Evolutionary conservation across 2,329 filamentous ascomycete genomes (phyloP), one percentile per base, ranked within the genome.

Genomic region (Hypoxylon sp.): DNA sequence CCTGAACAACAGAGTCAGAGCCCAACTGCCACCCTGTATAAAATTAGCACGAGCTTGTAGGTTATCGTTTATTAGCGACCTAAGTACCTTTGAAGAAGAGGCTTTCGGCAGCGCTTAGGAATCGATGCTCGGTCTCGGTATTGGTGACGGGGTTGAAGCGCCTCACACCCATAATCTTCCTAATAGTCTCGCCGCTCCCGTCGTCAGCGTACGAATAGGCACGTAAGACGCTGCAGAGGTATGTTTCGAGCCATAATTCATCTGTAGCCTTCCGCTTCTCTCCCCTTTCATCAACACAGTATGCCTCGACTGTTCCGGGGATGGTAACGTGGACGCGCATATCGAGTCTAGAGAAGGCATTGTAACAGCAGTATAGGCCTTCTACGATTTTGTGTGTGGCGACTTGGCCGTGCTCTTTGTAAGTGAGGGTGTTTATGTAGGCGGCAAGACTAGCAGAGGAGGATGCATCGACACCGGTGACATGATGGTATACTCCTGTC

Each of bases 281-380:
- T 72, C 96, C 96, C 75, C 94, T 90, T 82, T 99, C 96, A 79
- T 99, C 95, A 63, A 99, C 92, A 79, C 95, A 98, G 79, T 98
- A 98, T 81, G 93, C 97, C 80, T 99, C 95, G 57, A 99, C 93
- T 9, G 93, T 96, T 67, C 96, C 96, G 17, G 96, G 96, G 71
- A 99, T 98, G 71, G 94, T 95, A 65, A 99, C 95, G 77, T 98
- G 94, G 11, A 99, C 95, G 67, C 96, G 93, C 96, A 99, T 99
- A 77, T 99, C 96, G 58, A 98, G 87, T 71, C 97, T 89, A 4
- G 96, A 98, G 80, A 99, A 98, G 72, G 96, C 96, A 93, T 99
- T 99, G 86, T 99, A 99, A 82, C 96, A 99, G 82, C 96, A 98
- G 82, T 98, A 98, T 41, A 97, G 86, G 4, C 96, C 96, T 71